Percentiles rank a stretch among this genome's conserved stretches.
Evolutionary conservation across 2,329 filamentous ascomycete species (phyloP).

Genomic region (Ophiostoma sp.): DNA sequence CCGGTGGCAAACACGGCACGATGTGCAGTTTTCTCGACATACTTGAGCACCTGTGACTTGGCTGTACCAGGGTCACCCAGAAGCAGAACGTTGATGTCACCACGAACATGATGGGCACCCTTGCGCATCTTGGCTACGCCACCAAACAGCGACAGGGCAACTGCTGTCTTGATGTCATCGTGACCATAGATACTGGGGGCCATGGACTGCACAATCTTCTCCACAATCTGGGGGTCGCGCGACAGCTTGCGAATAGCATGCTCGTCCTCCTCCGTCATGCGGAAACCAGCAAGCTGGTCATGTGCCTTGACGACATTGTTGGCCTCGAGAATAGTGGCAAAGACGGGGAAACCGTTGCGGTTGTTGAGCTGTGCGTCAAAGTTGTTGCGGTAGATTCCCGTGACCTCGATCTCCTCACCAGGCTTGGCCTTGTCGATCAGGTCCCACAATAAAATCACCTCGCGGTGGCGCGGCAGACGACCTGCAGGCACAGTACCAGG

Average conservation of each 20-base stretch:
- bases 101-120: conserved; percentile 84
- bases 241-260: conserved; percentile 82
- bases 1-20: conserved; percentile 95
- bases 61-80: conserved; percentile 96
- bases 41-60: conserved; percentile 96
- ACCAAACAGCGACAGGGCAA: conserved; percentile 89
- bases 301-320: conserved; percentile 97
- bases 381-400: conserved; percentile 95
- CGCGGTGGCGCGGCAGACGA: conserved; percentile 83
- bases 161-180: conserved; percentile 92
- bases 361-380: conserved; percentile 98
- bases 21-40: conserved; percentile 95
- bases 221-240: conserved; percentile 82
- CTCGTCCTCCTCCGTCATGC: conserved; percentile 91
- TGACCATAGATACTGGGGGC: conserved; percentile 98
- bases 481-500: conserved; percentile 95
- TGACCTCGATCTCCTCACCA: conserved; percentile 95
- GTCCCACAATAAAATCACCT: conserved; percentile 95
- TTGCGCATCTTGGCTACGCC: conserved; percentile 88
- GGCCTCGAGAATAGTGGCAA: conserved; percentile 93
- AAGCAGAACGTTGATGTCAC: conserved; percentile 95
- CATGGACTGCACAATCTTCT: conserved; percentile 88
- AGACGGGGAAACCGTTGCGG: conserved; percentile 96
- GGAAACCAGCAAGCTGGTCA: conserved; percentile 94
- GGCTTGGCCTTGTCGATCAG: conserved; percentile 95